These are phyloP conservation scores for Chlamydomonas reinhardtii DNA, from an alignment of 163 green algal genomes.

Conservation along the genomic window DNA sequence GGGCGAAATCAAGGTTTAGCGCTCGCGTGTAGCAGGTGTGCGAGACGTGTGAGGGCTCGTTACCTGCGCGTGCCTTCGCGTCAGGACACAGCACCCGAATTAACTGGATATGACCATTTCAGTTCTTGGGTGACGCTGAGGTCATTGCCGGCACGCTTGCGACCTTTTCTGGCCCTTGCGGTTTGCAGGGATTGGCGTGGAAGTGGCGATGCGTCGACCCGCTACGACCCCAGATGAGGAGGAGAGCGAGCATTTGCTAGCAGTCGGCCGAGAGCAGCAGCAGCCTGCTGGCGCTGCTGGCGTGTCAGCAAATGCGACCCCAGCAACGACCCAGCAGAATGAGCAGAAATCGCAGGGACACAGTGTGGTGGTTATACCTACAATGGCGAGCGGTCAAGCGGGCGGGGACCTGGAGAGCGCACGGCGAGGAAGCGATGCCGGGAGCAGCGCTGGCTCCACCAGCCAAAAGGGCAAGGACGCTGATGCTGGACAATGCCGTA, in stretches of 20 bases:
- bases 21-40: no score
- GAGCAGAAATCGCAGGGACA: neutral
- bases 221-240: neutral
- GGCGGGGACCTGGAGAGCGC: no score
- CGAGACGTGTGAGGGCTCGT: no score
- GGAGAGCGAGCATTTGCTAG: slow-evolving; percentile 30
- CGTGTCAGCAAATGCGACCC: neutral
- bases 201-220: neutral
- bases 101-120: no score
- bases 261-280: neutral
- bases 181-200: neutral
- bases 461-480: neutral
- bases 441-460: neutral
- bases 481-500: neutral
- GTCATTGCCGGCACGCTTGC: no score
- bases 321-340: neutral
- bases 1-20: no score
- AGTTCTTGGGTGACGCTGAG: no score
- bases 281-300: neutral
- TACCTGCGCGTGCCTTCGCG: no score
- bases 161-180: no score
- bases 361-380: slow-evolving; percentile 1
- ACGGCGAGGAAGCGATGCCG: no score
- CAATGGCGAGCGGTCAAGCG: no score
- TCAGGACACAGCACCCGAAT: no score